A percentile compares a stretch with the other conserved stretches of the same genome.
These are phyloP conservation scores for Mariannaea elegans DNA, from an alignment of 2,329 filamentous ascomycete species.

Conservation along the genomic window DNA sequence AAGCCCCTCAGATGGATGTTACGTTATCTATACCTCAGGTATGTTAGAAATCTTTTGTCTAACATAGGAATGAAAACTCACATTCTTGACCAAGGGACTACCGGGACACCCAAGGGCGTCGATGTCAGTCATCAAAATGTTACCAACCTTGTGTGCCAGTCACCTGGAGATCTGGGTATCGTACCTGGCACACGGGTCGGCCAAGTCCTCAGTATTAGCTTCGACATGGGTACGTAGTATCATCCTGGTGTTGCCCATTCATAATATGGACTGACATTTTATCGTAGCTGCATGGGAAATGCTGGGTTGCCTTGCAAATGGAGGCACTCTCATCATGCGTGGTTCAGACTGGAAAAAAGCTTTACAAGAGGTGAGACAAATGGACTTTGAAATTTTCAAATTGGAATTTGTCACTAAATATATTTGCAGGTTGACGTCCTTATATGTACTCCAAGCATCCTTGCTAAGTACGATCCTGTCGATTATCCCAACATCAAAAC, in stretches of 20 bases:
- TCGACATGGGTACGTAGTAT: slow-evolving; percentile 64
- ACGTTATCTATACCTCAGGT: slow-evolving; percentile 66
- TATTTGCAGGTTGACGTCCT: slow-evolving; percentile 56
- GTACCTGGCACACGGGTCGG: slow-evolving; percentile 59
- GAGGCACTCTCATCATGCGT: slow-evolving; percentile 62
- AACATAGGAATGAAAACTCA: background rate
- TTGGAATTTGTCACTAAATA: background rate
- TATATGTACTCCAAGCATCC: slow-evolving; percentile 64
- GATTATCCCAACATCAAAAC: slow-evolving; percentile 60
- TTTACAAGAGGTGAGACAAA: slow-evolving; percentile 50
- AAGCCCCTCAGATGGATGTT: slow-evolving; percentile 48
- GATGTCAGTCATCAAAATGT: slow-evolving; percentile 65
- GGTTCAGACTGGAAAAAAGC: slow-evolving; percentile 59
- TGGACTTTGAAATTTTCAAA: background rate
- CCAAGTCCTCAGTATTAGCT: slow-evolving; percentile 65
- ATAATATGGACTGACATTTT: background rate
- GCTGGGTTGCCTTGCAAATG: slow-evolving; percentile 63
- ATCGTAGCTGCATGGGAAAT: slow-evolving; percentile 66
- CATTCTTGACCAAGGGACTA: slow-evolving; percentile 51
- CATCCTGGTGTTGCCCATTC: background rate
- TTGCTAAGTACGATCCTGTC: slow-evolving; percentile 57
- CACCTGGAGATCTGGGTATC: slow-evolving; percentile 61
- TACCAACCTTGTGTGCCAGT: slow-evolving; percentile 60
- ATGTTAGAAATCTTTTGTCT: slow-evolving; percentile 1
- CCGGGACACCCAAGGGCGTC: slow-evolving; percentile 66